Conservation (phyloP, 2,329 filamentous ascomycete genomes). For the Emmonsiellopsis sp. region DNA sequence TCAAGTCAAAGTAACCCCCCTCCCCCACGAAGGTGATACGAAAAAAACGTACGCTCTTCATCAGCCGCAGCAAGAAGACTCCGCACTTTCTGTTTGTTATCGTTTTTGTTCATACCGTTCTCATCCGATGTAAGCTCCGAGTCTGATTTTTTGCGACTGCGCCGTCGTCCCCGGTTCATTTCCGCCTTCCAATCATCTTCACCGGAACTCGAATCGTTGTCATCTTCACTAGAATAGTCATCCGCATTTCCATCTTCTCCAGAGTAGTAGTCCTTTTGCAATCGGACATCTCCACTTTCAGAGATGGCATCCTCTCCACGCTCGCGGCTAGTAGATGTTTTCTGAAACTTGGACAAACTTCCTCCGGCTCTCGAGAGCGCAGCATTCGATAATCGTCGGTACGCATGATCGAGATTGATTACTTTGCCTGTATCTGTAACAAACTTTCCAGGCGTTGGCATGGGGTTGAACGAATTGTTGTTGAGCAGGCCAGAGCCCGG, state of each 20-base stretch:
- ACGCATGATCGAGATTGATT: constrained; percentile 60
- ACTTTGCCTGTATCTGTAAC: constrained; percentile 52
- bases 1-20: constrained; percentile 5
- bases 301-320: constrained; percentile 30
- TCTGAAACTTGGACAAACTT: constrained; percentile 54
- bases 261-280: constrained; percentile 62
- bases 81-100: constrained; percentile 36
- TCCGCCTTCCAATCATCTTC: constrained; percentile 49
- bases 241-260: constrained; percentile 50
- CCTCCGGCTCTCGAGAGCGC: constrained; percentile 56
- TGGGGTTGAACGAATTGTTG: constrained; percentile 39
- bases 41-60: constrained; percentile 58
- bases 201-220: constrained; percentile 43
- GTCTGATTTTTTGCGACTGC: constrained; percentile 19
- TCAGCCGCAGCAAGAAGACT: constrained; percentile 66
- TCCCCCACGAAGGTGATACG: constrained; percentile 6
- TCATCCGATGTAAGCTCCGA: constrained; percentile 6
- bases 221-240: constrained; percentile 30
- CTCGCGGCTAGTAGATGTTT: constrained; percentile 28
- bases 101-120: constrained; percentile 13
- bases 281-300: constrained; percentile 43
- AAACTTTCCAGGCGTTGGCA: constrained; percentile 31
- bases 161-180: constrained; percentile 29
- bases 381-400: constrained; percentile 62
- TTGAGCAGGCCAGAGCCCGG: constrained; percentile 38